These are phyloP conservation scores for Tetradesmus obliquus DNA, from an alignment of 139 green algal species.

Conservation along the genomic window DNA sequence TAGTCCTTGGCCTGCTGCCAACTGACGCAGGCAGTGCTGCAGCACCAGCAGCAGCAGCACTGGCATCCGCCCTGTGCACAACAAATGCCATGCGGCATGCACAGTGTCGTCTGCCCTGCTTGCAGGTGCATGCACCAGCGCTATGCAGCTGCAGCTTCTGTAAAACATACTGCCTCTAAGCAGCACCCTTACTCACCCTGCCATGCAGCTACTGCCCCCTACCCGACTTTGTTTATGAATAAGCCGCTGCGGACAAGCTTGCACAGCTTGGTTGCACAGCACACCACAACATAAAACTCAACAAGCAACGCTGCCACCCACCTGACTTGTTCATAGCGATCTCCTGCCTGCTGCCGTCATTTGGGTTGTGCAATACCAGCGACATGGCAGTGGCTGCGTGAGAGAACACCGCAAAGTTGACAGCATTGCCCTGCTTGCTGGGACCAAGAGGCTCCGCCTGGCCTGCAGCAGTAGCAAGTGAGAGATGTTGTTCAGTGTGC, in stretches of 20 bases:
- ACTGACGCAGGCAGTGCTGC: no score
- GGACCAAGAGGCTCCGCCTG: conserved; percentile 77
- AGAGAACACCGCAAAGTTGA: conserved; percentile 91
- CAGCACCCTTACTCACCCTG: no score
- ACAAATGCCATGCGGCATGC: no score
- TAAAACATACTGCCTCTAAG: neutral
- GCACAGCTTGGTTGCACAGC: neutral
- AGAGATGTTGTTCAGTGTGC: neutral
- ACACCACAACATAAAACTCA: neutral
- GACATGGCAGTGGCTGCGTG: conserved; percentile 71
- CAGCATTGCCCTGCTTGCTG: conserved; percentile 55
- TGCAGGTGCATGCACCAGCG: no score
- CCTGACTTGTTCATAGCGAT: conserved; percentile 62
- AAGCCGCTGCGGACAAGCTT: no score
- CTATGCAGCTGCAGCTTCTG: neutral
- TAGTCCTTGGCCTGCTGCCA: no score
- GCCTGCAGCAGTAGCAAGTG: conserved; percentile 44
- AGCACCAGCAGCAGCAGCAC: no score
- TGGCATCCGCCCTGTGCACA: no score
- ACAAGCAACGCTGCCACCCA: neutral
- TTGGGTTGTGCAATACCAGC: conserved; percentile 72
- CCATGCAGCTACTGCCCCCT: neutral
- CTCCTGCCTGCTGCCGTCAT: conserved; percentile 58
- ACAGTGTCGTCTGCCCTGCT: no score
- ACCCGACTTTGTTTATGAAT: no score